phyloP scores from a whole-genome alignment of 495 filamentous ascomycete genomes.

The Podospora appendiculata region DNA sequence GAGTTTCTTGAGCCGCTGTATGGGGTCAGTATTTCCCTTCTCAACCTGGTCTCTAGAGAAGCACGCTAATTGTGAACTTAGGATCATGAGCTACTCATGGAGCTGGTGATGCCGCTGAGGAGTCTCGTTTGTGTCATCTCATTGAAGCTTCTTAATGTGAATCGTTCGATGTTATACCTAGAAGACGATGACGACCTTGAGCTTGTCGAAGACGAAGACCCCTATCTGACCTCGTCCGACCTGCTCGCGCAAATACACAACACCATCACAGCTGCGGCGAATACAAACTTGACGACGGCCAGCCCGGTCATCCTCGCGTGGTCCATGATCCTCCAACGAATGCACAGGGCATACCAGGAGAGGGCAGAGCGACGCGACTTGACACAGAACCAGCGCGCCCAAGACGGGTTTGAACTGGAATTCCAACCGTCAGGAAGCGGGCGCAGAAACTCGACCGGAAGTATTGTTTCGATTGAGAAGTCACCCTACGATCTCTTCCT shows the following conservation, averaged over 20 bases:
- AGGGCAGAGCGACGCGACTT: conserved; percentile 52
- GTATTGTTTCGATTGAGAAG: conserved; percentile 42
- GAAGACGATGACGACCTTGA: conserved; percentile 26
- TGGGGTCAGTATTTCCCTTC: conserved; percentile 37
- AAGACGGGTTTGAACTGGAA: conserved; percentile 43
- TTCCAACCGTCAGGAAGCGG: conserved; percentile 25
- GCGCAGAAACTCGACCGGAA: conserved; percentile 41
- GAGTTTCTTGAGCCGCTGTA: conserved; percentile 55
- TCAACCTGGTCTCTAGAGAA: background rate
- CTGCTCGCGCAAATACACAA: conserved; percentile 59
- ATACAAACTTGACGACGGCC: conserved; percentile 38
- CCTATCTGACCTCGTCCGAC: conserved; percentile 56
- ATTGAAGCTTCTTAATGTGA: conserved; percentile 64
- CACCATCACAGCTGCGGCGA: conserved; percentile 46
- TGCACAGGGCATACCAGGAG: conserved; percentile 51
- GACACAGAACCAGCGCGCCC: conserved; percentile 55
- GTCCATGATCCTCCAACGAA: conserved; percentile 63
- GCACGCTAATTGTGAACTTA: conserved; percentile 14
- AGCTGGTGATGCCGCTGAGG: conserved; percentile 55
- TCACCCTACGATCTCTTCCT: conserved; percentile 41
- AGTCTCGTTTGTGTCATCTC: conserved; percentile 65
- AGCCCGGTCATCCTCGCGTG: conserved; percentile 68
- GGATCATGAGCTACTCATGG: conserved; percentile 36
- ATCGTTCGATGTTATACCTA: conserved; percentile 37
- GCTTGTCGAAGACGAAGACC: conserved; percentile 31